Percentiles rank a stretch among this genome's conserved stretches.
phyloP scores from a whole-genome alignment of 2,329 filamentous ascomycete genomes.

The Fusarium napiforme region DNA sequence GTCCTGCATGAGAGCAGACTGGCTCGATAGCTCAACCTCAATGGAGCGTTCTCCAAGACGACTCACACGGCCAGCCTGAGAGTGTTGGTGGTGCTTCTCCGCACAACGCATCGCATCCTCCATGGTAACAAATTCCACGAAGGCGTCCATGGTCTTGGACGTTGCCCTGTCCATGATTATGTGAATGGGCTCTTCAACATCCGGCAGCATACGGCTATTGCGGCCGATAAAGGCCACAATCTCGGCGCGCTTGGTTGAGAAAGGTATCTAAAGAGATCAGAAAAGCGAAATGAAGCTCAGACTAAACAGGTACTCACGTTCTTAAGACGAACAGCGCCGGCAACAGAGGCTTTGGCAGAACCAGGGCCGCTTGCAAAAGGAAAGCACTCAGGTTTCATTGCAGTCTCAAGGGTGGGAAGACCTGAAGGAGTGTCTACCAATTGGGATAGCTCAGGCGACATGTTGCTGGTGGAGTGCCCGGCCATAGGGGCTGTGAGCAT shows the following conservation, averaged over 20 bases:
- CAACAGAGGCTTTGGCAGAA: slow-evolving; percentile 44
- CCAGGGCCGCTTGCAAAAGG: slow-evolving; percentile 58
- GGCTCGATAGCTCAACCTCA: slow-evolving; percentile 66
- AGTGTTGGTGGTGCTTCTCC: slow-evolving; percentile 57
- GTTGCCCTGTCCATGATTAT: slow-evolving; percentile 73
- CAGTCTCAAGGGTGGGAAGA: slow-evolving; percentile 48
- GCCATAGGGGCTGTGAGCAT: slow-evolving; percentile 21
- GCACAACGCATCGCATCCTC: slow-evolving; percentile 66
- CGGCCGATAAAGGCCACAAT: slow-evolving; percentile 69
- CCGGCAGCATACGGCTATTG: slow-evolving; percentile 65
- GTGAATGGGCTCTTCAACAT: slow-evolving; percentile 66
- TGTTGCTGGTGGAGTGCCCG: slow-evolving; percentile 35
- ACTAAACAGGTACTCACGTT: slow-evolving; percentile 56
- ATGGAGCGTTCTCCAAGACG: slow-evolving; percentile 69
- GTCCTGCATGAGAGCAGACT: slow-evolving; percentile 68
- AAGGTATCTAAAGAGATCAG: slow-evolving; percentile 63
- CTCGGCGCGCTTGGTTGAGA: slow-evolving; percentile 63
- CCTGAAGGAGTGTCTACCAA: slow-evolving; percentile 50
- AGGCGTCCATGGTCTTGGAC: slow-evolving; percentile 71
- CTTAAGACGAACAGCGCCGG: slow-evolving; percentile 61
- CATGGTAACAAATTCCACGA: slow-evolving; percentile 65
- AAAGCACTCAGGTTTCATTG: slow-evolving; percentile 55
- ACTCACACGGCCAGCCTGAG: slow-evolving; percentile 53
- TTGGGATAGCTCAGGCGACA: slow-evolving; percentile 53
- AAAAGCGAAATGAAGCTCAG: not conserved